Evolutionary conservation across 2,329 filamentous ascomycete species (phyloP), one percentile per base, ranked within the genome.

Genomic region (Phyllosticta paracitricarpa): DNA sequence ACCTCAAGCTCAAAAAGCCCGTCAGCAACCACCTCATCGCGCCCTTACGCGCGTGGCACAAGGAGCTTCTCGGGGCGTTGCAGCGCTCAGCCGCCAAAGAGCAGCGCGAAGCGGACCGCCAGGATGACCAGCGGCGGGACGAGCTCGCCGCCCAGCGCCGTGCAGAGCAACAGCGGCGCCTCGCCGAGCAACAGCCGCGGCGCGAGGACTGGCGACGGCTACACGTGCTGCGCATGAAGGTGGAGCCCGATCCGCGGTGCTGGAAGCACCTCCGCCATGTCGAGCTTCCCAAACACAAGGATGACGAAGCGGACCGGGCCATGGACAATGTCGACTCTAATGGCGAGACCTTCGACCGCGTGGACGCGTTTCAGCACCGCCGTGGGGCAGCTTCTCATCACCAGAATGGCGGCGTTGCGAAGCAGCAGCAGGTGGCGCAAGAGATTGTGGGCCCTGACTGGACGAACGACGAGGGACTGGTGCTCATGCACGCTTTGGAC

Each of bases 291-390:
- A 12, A 48, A n/a, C 40, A 19, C 14, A 6, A n/a, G 40, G 14
- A 26, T 3, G 22, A 40, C 25, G 35, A 19, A 14, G 30, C 51
- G 10, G 10, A 19, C 24, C 33, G 35, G 19, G 40, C 19, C 4
- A 56, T 51, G 2, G 22, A n/a, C 1, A 55, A 74, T 19, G 62
- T 65, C 25, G 77, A 79, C 56, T 70, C 72, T 0, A 74, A 77
- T 58, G 77, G 77, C 5, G 30, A 69, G 0, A 59, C 59, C 0
- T 77, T 78, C 56, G 71, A 75, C 57, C 74, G 77, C 4, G 53
- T 75, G 1, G 65, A 72, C 1, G 61, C 74, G 4, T 76, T 79
- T 63, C 17, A 58, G 14, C 59, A 61, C 24, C 17, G 35, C 5
- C 52, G 57, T 3, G 40, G 40, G n/a, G 17, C 14, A 6, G 40